phyloP scores from a whole-genome alignment of 2,329 filamentous ascomycete species.

The Coniochaeta ligniaria region DNA sequence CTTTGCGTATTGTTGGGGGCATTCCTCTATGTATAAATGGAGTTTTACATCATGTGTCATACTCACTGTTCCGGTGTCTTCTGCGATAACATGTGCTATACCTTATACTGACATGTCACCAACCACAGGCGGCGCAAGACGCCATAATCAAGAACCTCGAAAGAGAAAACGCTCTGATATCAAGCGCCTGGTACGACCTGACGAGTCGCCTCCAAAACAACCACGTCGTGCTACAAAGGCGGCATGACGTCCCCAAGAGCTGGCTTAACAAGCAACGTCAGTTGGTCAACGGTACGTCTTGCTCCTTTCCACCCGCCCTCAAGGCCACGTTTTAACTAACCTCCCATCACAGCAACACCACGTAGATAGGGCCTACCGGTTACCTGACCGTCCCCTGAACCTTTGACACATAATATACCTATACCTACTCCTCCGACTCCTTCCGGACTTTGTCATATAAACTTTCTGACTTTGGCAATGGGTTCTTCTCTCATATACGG shows the following conservation, averaged over 20 bases:
- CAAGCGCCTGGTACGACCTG: slow-evolving; percentile 82
- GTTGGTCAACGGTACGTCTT: slow-evolving; percentile 51
- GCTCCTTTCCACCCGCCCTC: neutral
- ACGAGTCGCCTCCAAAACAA: slow-evolving; percentile 74
- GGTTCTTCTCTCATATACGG: neutral
- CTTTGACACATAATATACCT: neutral
- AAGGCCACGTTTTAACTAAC: neutral
- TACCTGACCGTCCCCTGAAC: neutral
- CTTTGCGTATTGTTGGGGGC: neutral
- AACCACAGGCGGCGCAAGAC: slow-evolving; percentile 39
- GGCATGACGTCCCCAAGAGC: slow-evolving; percentile 68
- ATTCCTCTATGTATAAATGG: neutral
- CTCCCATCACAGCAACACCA: slow-evolving; percentile 29
- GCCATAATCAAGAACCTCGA: slow-evolving; percentile 61
- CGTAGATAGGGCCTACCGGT: slow-evolving; percentile 31
- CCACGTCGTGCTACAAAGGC: slow-evolving; percentile 68
- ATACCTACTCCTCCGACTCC: neutral
- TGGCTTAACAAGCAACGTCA: slow-evolving; percentile 81
- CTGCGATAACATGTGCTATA: neutral
- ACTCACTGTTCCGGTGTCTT: neutral
- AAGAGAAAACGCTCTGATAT: slow-evolving; percentile 71
- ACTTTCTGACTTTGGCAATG: neutral
- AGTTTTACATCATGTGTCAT: neutral
- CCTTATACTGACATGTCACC: neutral
- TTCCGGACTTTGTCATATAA: neutral